Percentiles rank a stretch among this genome's conserved stretches.
Evolutionary conservation across 331 rosid species (phyloP).

Genomic region (Cydonia oblonga): DNA sequence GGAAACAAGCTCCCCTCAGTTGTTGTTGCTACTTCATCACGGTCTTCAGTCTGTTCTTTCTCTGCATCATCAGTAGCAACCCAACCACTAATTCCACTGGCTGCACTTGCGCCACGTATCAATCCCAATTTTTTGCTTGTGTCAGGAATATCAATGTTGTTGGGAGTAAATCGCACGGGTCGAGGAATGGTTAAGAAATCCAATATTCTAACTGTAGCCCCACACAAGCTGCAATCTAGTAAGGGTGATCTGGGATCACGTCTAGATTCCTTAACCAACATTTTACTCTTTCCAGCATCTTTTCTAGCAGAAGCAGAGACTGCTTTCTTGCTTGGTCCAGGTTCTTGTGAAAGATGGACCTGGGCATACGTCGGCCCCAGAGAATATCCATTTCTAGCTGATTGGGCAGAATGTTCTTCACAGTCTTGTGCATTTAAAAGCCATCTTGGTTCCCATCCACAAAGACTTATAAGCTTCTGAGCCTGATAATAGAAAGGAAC

Average conservation of each 20-base stretch:
- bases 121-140: conserved; percentile 83
- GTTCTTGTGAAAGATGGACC: conserved; percentile 56
- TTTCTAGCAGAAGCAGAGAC: conserved; percentile 61
- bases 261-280: conserved; percentile 53
- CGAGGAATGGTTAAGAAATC: conserved; percentile 79
- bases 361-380: conserved; percentile 66
- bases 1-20: conserved; percentile 31
- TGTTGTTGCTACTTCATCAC: conserved; percentile 90
- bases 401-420: conserved; percentile 98
- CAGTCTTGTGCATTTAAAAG: conserved; percentile 81
- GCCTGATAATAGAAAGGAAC: conserved; percentile 49
- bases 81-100: conserved; percentile 99
- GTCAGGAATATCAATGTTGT: conserved; percentile 67
- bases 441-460: conserved; percentile 99
- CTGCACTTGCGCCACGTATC: conserved; percentile 97
- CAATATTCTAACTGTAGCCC: conserved; percentile 71
- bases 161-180: conserved; percentile 66
- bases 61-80: conserved; percentile 71
- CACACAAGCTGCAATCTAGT: conserved; percentile 94
- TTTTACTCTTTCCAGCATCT: conserved; percentile 67
- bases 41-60: conserved; percentile 88
- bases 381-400: conserved; percentile 90
- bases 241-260: conserved; percentile 64
- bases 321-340: conserved; percentile 56
- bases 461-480: conserved; percentile 88